Evolutionary conservation across 2,329 filamentous ascomycete genomes (phyloP).

Genomic region (Rhinocladiella mackenziei): DNA sequence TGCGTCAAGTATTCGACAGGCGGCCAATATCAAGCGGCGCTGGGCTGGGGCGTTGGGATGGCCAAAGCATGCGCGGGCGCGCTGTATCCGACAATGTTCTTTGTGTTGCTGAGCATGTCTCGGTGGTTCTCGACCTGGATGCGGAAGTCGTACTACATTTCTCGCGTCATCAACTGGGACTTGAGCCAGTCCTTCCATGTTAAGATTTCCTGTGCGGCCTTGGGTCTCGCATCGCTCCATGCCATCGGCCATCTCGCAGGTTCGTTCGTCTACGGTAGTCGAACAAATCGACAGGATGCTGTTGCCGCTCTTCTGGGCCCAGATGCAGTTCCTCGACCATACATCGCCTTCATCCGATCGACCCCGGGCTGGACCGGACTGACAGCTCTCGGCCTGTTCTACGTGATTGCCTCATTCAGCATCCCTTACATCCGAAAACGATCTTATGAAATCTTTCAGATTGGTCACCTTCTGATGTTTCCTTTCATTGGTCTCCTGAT

Average conservation of each 20-base stretch:
- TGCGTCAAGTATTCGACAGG: slow-evolving; percentile 51
- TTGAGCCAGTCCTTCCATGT: slow-evolving; percentile 55
- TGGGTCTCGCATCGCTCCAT: slow-evolving; percentile 52
- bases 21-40: slow-evolving; percentile 45
- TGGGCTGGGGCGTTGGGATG: slow-evolving; percentile 55
- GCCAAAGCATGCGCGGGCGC: slow-evolving; percentile 55
- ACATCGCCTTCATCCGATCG: slow-evolving; percentile 46
- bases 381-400: slow-evolving; percentile 49
- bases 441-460: slow-evolving; percentile 56
- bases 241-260: slow-evolving; percentile 54
- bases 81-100: slow-evolving; percentile 57
- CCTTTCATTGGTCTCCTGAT: slow-evolving; percentile 54
- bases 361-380: slow-evolving; percentile 52
- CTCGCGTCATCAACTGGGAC: slow-evolving; percentile 56
- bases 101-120: slow-evolving; percentile 57
- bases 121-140: slow-evolving; percentile 53
- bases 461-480: slow-evolving; percentile 56
- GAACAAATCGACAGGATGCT: slow-evolving; percentile 41
- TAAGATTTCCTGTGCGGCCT: slow-evolving; percentile 49
- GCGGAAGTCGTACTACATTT: slow-evolving; percentile 50
- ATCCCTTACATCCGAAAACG: slow-evolving; percentile 49
- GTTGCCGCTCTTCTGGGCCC: slow-evolving; percentile 46
- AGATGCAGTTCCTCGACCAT: slow-evolving; percentile 44
- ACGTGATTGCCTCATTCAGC: slow-evolving; percentile 47
- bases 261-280: slow-evolving; percentile 50